Evolutionary conservation across 2,329 filamentous ascomycete species (phyloP).

Genomic region (Colletotrichum kahawae): DNA sequence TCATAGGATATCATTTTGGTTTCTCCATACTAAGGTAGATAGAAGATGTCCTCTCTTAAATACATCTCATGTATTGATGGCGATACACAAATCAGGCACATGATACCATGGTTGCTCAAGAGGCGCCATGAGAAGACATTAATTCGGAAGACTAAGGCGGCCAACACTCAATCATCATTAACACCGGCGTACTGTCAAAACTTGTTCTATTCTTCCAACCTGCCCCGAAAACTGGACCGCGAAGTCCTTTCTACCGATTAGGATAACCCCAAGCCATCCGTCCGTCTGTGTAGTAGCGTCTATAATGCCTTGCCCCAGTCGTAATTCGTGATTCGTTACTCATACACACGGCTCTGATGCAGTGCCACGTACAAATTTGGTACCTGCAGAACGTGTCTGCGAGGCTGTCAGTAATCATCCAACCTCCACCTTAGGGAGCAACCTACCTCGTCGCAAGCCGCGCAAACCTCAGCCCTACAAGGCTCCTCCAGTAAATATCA

Average conservation of each 20-base stretch:
- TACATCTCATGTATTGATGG: neutral
- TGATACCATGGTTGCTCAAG: neutral
- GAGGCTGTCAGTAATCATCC: neutral
- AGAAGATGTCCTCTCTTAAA: neutral
- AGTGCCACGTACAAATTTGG: too few species aligned
- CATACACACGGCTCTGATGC: neutral
- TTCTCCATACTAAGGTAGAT: accelerated
- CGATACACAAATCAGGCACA: neutral
- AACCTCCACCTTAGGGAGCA: accelerated
- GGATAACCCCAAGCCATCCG: neutral
- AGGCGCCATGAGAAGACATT: neutral
- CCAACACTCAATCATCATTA: neutral
- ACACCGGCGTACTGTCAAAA: neutral
- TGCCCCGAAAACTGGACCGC: neutral
- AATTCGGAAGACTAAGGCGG: neutral
- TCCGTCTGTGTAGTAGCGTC: neutral
- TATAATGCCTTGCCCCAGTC: neutral
- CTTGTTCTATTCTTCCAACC: neutral
- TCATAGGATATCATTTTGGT: neutral
- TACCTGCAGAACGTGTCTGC: neutral
- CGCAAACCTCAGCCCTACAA: accelerated
- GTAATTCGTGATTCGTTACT: slow-evolving; percentile 1
- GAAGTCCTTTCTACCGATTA: neutral
- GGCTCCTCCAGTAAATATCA: neutral
- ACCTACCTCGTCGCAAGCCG: neutral